phyloP scores from a whole-genome alignment of 2,329 filamentous ascomycete genomes.

The Pezicula radicicola region DNA sequence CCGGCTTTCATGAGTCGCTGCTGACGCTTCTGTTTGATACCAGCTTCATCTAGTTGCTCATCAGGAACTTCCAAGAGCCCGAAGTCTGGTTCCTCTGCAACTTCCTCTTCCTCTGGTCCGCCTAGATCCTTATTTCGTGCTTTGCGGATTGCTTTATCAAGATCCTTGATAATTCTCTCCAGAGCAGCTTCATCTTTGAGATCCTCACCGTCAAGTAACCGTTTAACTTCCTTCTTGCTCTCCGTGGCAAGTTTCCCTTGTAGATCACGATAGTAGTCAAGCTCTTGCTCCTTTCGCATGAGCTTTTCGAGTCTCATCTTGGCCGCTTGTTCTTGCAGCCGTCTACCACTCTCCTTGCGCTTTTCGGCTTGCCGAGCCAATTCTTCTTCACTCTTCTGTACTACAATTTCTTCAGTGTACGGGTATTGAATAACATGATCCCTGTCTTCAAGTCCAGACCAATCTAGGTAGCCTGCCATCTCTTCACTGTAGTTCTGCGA shows the following conservation, averaged over 20 bases:
- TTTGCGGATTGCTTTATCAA: slow-evolving; percentile 86
- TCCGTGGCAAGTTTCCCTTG: slow-evolving; percentile 69
- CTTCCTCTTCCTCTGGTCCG: slow-evolving; percentile 73
- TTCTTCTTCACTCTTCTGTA: slow-evolving; percentile 94
- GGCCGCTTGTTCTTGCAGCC: slow-evolving; percentile 91
- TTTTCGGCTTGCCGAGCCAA: slow-evolving; percentile 86
- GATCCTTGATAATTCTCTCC: slow-evolving; percentile 79
- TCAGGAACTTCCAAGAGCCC: slow-evolving; percentile 86
- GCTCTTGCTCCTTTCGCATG: slow-evolving; percentile 90
- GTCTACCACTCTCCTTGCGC: slow-evolving; percentile 88
- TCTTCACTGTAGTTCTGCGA: slow-evolving; percentile 82
- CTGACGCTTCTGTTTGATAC: slow-evolving; percentile 86
- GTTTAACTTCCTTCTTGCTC: slow-evolving; percentile 87
- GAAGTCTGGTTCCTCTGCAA: slow-evolving; percentile 77
- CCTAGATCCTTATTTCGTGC: slow-evolving; percentile 93
- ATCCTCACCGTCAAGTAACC: slow-evolving; percentile 84
- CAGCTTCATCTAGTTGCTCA: slow-evolving; percentile 88
- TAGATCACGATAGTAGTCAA: slow-evolving; percentile 89
- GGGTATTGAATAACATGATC: slow-evolving; percentile 90
- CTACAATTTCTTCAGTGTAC: slow-evolving; percentile 83
- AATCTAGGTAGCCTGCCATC: slow-evolving; percentile 75
- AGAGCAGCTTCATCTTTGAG: slow-evolving; percentile 87
- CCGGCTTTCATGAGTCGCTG: slow-evolving; percentile 93
- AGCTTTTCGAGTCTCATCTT: slow-evolving; percentile 96
- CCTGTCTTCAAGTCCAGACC: slow-evolving; percentile 86